Evolutionary conservation across 306 rosid genomes (phyloP).

Genomic region (Vigna trinervia): DNA sequence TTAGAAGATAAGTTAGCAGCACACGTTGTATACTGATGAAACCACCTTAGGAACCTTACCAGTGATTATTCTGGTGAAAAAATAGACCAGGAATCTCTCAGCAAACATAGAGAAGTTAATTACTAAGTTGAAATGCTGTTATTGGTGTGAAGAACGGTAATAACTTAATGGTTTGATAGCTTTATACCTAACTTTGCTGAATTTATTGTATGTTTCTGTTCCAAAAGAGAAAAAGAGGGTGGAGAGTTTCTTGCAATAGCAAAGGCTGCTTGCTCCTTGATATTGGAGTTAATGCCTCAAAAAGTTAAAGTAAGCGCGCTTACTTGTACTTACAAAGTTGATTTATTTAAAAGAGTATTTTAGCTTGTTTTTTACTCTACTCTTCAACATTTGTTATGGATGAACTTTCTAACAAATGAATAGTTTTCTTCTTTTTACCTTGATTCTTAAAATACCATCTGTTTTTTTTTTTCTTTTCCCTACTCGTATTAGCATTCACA

Average conservation of each 20-base stretch:
- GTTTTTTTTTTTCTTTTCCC: neutral
- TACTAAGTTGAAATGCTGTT: neutral
- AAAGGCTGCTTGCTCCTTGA: constrained; percentile 38
- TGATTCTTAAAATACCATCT: neutral
- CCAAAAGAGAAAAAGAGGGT: constrained; percentile 8
- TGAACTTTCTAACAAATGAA: neutral
- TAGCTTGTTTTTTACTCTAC: constrained; percentile 36
- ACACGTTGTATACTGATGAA: neutral
- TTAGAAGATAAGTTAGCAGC: constrained; percentile 10
- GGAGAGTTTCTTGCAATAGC: constrained; percentile 34
- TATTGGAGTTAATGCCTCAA: constrained; percentile 35
- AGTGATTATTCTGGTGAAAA: constrained; percentile 2
- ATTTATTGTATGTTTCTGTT: constrained; percentile 23
- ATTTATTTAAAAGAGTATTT: constrained; percentile 15
- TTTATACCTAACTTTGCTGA: neutral
- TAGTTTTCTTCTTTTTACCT: neutral
- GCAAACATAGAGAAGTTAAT: constrained; percentile 1
- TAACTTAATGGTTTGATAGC: neutral
- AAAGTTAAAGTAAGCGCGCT: constrained; percentile 39
- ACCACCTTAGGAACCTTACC: constrained; percentile 15
- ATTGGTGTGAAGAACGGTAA: neutral
- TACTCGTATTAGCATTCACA: constrained; percentile 35
- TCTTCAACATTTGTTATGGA: neutral
- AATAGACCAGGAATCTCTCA: constrained; percentile 13
- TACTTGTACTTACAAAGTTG: constrained; percentile 28